Evolutionary conservation across 768 basidiomycete species (phyloP).

Genomic region (Pulveroboletus sp.): DNA sequence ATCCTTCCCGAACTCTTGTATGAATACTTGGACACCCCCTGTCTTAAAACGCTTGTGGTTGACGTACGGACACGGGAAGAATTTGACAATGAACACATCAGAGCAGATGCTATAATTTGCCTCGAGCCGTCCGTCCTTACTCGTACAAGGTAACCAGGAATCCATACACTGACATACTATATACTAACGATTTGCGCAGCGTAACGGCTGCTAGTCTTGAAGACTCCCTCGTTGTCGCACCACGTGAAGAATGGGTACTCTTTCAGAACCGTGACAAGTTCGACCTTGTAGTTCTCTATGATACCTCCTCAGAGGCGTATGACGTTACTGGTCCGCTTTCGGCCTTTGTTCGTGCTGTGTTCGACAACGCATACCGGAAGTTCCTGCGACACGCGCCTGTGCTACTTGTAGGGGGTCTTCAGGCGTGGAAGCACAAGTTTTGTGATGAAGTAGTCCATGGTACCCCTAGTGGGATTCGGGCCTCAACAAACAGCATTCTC

Average conservation of each 20-base stretch:
- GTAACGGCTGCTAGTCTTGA: conserved; percentile 66
- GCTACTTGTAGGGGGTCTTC: conserved; percentile 78
- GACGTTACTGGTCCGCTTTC: conserved; percentile 51
- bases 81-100: conserved; percentile 72
- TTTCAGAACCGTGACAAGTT: conserved; percentile 85
- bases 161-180: background rate
- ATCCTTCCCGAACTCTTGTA: conserved; percentile 56
- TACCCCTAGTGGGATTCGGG: conserved; percentile 13
- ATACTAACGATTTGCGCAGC: conserved; percentile 36
- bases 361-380: conserved; percentile 67
- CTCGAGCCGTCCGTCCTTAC: conserved; percentile 76
- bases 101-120: conserved; percentile 65
- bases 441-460: conserved; percentile 37
- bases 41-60: conserved; percentile 64
- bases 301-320: conserved; percentile 54
- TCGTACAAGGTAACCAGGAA: conserved; percentile 54
- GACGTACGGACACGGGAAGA: conserved; percentile 79
- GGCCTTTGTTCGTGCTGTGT: conserved; percentile 62
- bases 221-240: conserved; percentile 65
- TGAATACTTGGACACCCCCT: conserved; percentile 47
- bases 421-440: conserved; percentile 69
- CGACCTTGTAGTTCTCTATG: conserved; percentile 85
- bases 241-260: conserved; percentile 62
- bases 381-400: conserved; percentile 72
- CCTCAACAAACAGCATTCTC: conserved; percentile 15